phyloP scores from a whole-genome alignment of 495 filamentous ascomycete species.

The Podospora fimiseda region DNA sequence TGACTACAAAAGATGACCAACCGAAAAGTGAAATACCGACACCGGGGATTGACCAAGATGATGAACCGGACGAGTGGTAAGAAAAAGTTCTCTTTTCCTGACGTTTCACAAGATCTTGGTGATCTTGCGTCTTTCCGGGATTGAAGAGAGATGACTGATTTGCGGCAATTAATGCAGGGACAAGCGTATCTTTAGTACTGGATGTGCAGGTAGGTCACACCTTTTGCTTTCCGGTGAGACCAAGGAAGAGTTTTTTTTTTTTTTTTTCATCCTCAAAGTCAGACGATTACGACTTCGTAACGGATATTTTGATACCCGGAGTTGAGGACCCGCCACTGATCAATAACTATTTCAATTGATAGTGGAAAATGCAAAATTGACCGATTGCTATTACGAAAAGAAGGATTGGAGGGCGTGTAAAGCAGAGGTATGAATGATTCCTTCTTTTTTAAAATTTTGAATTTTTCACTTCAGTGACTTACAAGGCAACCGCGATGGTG shows the following conservation, averaged over 20 bases:
- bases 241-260: background rate
- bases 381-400: conserved; percentile 91
- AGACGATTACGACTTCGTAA: background rate
- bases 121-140: background rate
- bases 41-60: conserved; percentile 49
- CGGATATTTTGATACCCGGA: conserved; percentile 4
- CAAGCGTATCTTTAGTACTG: conserved; percentile 95
- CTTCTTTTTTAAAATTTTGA: conserved; percentile 10
- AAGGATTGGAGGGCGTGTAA: conserved; percentile 93
- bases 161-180: conserved; percentile 44
- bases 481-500: conserved; percentile 3
- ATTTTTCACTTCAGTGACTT: conserved; percentile 3
- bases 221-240: background rate
- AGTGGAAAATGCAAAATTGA: conserved; percentile 89
- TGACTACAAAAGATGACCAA: conserved; percentile 47
- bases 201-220: conserved; percentile 68
- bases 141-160: conserved; percentile 8
- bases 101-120: background rate
- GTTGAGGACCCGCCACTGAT: conserved; percentile 8
- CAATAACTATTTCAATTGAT: background rate
- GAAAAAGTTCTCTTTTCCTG: conserved; percentile 7
- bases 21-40: conserved; percentile 28
- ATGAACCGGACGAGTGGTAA: conserved; percentile 95
- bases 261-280: background rate
- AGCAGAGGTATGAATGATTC: conserved; percentile 61